phyloP scores from a whole-genome alignment of 257 asterid species.

The Paraleonurus japonicus region DNA sequence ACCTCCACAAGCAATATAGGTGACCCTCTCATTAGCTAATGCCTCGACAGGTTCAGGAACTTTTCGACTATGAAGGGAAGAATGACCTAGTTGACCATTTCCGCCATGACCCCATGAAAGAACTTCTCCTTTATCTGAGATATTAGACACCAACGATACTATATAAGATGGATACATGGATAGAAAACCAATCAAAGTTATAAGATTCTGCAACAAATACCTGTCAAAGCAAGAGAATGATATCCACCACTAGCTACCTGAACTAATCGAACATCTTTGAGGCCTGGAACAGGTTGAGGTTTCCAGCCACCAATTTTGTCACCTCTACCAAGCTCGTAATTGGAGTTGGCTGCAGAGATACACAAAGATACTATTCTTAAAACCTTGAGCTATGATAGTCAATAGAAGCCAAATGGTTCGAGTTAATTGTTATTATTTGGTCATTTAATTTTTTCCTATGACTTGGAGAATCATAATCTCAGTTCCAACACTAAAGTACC shows the following conservation, averaged over 20 bases:
- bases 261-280: slow-evolving; percentile 60
- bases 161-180: slow-evolving; percentile 13
- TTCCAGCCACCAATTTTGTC: slow-evolving; percentile 90
- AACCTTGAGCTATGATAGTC: slow-evolving; percentile 8
- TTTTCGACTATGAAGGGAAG: slow-evolving; percentile 66
- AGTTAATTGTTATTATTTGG: neutral
- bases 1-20: slow-evolving; percentile 87
- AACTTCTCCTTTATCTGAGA: slow-evolving; percentile 83
- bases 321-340: slow-evolving; percentile 97
- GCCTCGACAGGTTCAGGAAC: slow-evolving; percentile 72
- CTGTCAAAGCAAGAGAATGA: slow-evolving; percentile 96
- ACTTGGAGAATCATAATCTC: neutral
- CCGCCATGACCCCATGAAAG: slow-evolving; percentile 99
- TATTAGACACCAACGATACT: slow-evolving; percentile 9
- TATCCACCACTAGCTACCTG: slow-evolving; percentile 98
- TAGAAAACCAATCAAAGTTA: neutral
- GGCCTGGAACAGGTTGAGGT: slow-evolving; percentile 82
- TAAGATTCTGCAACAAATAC: slow-evolving; percentile 33
- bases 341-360: slow-evolving; percentile 75
- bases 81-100: slow-evolving; percentile 89
- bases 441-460: neutral
- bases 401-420: neutral
- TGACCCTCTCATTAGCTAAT: slow-evolving; percentile 65
- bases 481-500: neutral
- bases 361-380: slow-evolving; percentile 1